Evolutionary conservation across 352 stramenopile genomes (phyloP), one percentile per base, ranked within the genome.

Genomic region (Globisporangium sylvaticum): DNA sequence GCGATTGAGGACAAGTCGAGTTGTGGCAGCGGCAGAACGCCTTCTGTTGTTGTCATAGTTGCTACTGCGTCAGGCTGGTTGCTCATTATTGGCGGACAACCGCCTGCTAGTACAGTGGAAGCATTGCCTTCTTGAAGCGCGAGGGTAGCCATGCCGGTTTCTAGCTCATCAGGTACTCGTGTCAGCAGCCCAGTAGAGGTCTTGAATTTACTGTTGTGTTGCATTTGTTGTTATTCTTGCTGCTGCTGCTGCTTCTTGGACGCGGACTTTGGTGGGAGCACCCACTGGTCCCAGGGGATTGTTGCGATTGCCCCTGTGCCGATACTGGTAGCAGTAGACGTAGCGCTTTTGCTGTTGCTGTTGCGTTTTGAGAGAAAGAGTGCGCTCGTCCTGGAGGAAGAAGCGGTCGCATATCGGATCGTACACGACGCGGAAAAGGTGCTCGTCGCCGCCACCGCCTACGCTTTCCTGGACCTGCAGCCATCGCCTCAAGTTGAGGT

Each of bases 321-420:
- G n/a, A n/a, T n/a, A n/a, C n/a, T n/a, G n/a, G n/a, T n/a, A n/a
- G n/a, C n/a, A n/a, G n/a, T n/a, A n/a, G n/a, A n/a, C n/a, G n/a
- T n/a, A n/a, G n/a, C n/a, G n/a, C n/a, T n/a, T n/a, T n/a, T n/a
- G 54, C 18, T 48, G 12, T 61, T 70, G 27, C 25, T 52, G 34
- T 18, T 53, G 22, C 0, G 50, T 25, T 0, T 48, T n/a, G 4
- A 9, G 39, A 14, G 4, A n/a, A n/a, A 48, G 39, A 18, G 34
- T 74, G 29, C 8, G 27, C 44, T 46, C 64, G 12, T 86, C 77
- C 50, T 74, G 65, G 3, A 87, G 69, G 27, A 89, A 79, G 55
- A 89, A 89, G 22, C 75, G 76, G 48, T 84, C 78, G 44, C 75
- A 78, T 1, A 32, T 42, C 4, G 73, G 71, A 22, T 89, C 73